Evolutionary conservation across 2,329 filamentous ascomycete genomes (phyloP).

Genomic region (Aspergillus sp.): DNA sequence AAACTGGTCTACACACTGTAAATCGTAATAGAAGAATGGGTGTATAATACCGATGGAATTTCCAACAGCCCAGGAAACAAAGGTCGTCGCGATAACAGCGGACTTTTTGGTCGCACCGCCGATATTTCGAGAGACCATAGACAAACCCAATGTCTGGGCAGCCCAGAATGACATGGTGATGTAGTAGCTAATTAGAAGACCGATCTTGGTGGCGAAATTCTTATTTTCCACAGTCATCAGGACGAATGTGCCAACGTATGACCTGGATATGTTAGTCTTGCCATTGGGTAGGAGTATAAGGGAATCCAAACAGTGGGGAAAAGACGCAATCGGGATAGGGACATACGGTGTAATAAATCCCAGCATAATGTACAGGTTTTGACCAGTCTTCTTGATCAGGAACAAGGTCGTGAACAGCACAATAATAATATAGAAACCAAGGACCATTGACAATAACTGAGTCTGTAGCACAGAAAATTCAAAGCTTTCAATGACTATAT

Average conservation of each 20-base stretch:
- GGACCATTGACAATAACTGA: slow-evolving; percentile 70
- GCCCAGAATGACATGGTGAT: slow-evolving; percentile 77
- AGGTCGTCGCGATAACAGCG: slow-evolving; percentile 67
- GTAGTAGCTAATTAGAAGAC: slow-evolving; percentile 72
- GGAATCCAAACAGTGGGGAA: too few relatives aligned
- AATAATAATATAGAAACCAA: slow-evolving; percentile 71
- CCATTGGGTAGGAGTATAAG: slow-evolving; percentile 9
- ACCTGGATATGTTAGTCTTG: slow-evolving; percentile 41
- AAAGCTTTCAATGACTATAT: slow-evolving; percentile 71
- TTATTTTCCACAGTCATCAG: slow-evolving; percentile 67
- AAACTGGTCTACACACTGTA: too few relatives aligned
- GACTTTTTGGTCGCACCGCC: slow-evolving; percentile 74
- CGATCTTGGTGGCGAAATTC: slow-evolving; percentile 59
- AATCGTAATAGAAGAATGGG: too few relatives aligned
- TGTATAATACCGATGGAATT: slow-evolving; percentile 58
- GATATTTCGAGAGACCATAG: slow-evolving; percentile 68
- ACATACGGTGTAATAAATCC: slow-evolving; percentile 65
- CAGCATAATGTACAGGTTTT: slow-evolving; percentile 68
- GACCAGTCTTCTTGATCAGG: slow-evolving; percentile 65
- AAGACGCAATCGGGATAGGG: neutral
- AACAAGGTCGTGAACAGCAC: slow-evolving; percentile 66
- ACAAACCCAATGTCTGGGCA: slow-evolving; percentile 65
- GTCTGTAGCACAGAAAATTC: slow-evolving; percentile 66
- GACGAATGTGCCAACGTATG: slow-evolving; percentile 69
- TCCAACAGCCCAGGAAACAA: slow-evolving; percentile 67